phyloP scores from a whole-genome alignment of 345 rosid species.

The Euphorbia pulcherrima region DNA sequence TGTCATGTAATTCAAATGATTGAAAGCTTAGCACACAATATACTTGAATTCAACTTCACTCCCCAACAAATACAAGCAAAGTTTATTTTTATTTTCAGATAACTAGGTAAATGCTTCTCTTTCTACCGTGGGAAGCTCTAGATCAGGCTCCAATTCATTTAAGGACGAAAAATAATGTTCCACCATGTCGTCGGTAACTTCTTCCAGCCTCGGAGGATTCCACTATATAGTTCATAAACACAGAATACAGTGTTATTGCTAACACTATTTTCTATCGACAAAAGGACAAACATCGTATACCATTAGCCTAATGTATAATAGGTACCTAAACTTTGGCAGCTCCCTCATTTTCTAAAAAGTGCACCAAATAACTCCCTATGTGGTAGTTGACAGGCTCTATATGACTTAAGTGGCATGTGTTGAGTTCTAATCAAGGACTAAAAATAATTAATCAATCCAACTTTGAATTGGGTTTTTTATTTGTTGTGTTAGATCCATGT shows the following conservation, averaged over 20 bases:
- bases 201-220: slow-evolving; percentile 70
- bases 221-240: slow-evolving; percentile 48
- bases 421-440: too few relatives aligned
- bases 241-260: background rate
- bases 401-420: too few relatives aligned
- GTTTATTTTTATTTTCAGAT: background rate
- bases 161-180: slow-evolving; percentile 63
- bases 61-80: background rate
- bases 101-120: slow-evolving; percentile 57
- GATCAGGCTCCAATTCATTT: slow-evolving; percentile 55
- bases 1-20: background rate
- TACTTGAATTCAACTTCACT: background rate
- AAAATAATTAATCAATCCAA: too few relatives aligned
- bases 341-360: too few relatives aligned
- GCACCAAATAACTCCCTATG: too few relatives aligned
- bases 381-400: too few relatives aligned
- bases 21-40: background rate
- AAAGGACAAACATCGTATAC: background rate
- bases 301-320: too few relatives aligned
- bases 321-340: too few relatives aligned
- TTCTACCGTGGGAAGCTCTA: slow-evolving; percentile 69
- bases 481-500: too few relatives aligned
- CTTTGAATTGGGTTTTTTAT: too few relatives aligned
- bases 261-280: background rate
- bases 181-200: slow-evolving; percentile 75